These are phyloP conservation scores for Cochlearia excelsa DNA, from an alignment of 345 rosid species.

Conservation along the genomic window DNA sequence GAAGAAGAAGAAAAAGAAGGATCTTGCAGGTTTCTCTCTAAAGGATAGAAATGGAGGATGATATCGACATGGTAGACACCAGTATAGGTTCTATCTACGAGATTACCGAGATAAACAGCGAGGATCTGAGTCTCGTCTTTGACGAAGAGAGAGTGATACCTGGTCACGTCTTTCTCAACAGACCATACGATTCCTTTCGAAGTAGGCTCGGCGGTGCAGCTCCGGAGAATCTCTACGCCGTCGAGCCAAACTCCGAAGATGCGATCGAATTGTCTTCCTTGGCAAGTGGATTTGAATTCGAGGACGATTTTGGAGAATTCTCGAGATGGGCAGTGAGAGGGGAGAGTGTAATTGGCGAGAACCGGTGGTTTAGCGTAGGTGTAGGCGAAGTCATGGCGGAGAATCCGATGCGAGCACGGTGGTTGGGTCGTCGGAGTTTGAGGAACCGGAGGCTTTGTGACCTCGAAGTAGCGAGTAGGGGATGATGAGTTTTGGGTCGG, in stretches of 20 bases:
- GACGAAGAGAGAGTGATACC: constrained; percentile 67
- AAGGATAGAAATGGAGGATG: constrained; percentile 62
- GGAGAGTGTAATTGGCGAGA: constrained; percentile 61
- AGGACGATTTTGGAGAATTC: constrained; percentile 68
- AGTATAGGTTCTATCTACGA: constrained; percentile 60
- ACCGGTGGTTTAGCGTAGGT: constrained; percentile 71
- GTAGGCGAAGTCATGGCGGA: constrained; percentile 68
- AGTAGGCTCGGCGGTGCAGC: constrained; percentile 93
- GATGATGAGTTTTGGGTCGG: constrained; percentile 28
- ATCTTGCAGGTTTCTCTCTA: constrained; percentile 17
- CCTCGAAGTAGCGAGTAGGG: constrained; percentile 75
- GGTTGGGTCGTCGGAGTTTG: constrained; percentile 34
- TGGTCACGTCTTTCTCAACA: constrained; percentile 72
- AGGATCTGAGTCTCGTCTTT: constrained; percentile 53
- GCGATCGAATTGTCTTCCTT: constrained; percentile 79
- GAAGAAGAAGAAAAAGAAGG: constrained; percentile 10
- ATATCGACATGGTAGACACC: constrained; percentile 77
- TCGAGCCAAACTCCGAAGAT: constrained; percentile 87
- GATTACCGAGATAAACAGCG: constrained; percentile 66
- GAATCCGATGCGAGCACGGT: constrained; percentile 55
- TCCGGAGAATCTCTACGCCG: constrained; percentile 86
- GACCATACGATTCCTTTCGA: constrained; percentile 71
- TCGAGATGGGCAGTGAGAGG: constrained; percentile 50
- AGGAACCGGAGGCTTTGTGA: constrained; percentile 50
- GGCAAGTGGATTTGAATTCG: constrained; percentile 72